phyloP scores from a whole-genome alignment of 2,329 filamentous ascomycete genomes.

The Talaromyces pinophilus region DNA sequence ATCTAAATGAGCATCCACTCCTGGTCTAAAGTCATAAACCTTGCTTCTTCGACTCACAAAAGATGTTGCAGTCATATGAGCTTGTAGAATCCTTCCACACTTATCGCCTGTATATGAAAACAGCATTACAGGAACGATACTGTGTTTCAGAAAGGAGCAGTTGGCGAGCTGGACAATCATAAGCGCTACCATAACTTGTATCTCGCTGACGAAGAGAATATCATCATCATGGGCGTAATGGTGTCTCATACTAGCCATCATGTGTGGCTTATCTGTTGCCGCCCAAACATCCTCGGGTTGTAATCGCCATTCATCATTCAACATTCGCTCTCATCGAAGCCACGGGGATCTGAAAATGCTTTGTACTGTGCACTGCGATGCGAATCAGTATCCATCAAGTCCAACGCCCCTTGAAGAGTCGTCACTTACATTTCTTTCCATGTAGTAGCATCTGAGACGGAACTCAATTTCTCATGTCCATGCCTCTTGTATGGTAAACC shows the following conservation, averaged over 20 bases:
- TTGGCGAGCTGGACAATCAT: not conserved
- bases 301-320: not conserved
- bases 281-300: not conserved
- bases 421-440: not conserved
- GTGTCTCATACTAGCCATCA: not conserved
- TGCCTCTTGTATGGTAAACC: not conserved
- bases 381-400: not conserved
- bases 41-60: not conserved
- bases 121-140: not conserved
- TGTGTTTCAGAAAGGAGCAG: not conserved
- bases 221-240: not conserved
- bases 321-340: not conserved
- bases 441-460: not conserved
- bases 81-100: not conserved
- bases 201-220: not conserved
- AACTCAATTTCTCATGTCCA: not conserved
- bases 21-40: not conserved
- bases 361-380: not conserved
- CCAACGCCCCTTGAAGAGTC: not conserved
- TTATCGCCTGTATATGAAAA: conserved; percentile 1
- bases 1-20: not conserved
- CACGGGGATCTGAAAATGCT: not conserved
- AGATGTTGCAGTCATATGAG: not conserved
- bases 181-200: not conserved
- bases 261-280: not conserved